Conservation (phyloP, 2,329 filamentous ascomycete genomes). For the Diaporthe sp. region DNA sequence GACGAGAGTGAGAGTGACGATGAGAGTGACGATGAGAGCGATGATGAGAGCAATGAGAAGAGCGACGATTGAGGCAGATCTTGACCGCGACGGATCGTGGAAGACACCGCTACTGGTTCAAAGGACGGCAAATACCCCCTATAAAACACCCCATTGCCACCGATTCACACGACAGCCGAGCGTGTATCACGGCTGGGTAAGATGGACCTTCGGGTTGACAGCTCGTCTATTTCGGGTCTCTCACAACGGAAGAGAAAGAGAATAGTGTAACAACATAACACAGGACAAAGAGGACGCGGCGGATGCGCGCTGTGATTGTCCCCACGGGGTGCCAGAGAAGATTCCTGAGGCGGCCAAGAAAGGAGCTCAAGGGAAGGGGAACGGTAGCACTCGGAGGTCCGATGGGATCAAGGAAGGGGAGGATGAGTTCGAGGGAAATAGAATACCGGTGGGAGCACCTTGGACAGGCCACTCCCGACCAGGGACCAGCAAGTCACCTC, state of each 20-base stretch:
- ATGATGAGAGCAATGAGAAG: not conserved
- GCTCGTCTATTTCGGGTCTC: not conserved
- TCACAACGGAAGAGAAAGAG: not conserved
- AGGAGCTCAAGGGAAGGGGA: not conserved
- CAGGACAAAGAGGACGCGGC: not conserved
- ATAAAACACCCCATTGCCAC: not conserved
- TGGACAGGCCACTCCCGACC: no score
- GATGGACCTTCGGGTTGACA: not conserved
- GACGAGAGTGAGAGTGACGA: not conserved
- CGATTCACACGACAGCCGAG: not conserved
- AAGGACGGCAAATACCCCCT: no score
- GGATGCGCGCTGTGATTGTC: not conserved
- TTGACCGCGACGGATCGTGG: no score
- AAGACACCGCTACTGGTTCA: not conserved
- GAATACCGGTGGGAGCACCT: not conserved
- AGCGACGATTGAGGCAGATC: no score
- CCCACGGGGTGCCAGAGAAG: not conserved
- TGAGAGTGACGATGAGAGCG: not conserved
- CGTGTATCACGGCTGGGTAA: not conserved
- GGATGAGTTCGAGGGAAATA: not conserved
- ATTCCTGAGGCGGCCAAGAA: not conserved
- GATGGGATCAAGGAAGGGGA: not conserved
- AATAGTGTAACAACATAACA: not conserved
- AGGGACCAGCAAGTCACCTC: not conserved
- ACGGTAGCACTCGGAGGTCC: not conserved